A percentile compares a stretch with the other conserved stretches of the same genome.
These are phyloP conservation scores for Brassica juncea DNA, from an alignment of 345 rosid genomes.

Conservation along the genomic window DNA sequence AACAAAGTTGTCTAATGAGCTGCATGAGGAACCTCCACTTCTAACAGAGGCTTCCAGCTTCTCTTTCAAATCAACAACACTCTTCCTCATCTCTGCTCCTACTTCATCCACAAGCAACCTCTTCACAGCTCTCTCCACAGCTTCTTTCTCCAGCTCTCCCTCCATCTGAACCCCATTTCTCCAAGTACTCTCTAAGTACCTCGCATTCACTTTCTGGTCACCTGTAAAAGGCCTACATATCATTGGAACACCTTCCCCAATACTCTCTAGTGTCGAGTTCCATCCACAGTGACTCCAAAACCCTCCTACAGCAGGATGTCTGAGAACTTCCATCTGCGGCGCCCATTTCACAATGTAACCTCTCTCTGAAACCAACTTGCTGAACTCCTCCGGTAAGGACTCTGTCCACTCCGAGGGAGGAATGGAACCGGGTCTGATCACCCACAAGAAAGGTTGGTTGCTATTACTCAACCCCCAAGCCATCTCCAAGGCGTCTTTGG, in stretches of 20 bases:
- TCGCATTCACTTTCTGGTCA: slow-evolving; percentile 45
- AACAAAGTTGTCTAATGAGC: slow-evolving; percentile 25
- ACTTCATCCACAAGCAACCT: slow-evolving; percentile 41
- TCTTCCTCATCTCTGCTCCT: slow-evolving; percentile 42
- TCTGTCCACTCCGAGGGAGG: slow-evolving; percentile 29
- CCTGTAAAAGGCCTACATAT: slow-evolving; percentile 48
- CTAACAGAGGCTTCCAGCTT: neutral
- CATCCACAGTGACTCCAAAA: slow-evolving; percentile 61
- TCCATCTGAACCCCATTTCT: slow-evolving; percentile 45
- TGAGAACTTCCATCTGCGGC: slow-evolving; percentile 50
- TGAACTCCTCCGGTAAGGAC: slow-evolving; percentile 39
- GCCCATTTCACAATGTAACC: slow-evolving; percentile 57
- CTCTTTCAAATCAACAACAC: slow-evolving; percentile 24
- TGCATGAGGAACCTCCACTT: slow-evolving; percentile 16
- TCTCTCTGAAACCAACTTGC: slow-evolving; percentile 30
- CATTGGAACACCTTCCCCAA: slow-evolving; percentile 54
- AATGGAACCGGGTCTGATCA: slow-evolving; percentile 43
- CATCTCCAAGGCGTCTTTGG: slow-evolving; percentile 39
- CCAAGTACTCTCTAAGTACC: slow-evolving; percentile 46
- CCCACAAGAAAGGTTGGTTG: slow-evolving; percentile 57
- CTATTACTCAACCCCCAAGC: slow-evolving; percentile 47
- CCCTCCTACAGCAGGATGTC: slow-evolving; percentile 49
- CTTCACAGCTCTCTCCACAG: slow-evolving; percentile 35
- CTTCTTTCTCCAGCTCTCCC: slow-evolving; percentile 37
- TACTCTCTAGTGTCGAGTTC: slow-evolving; percentile 52